phyloP scores from a whole-genome alignment of 805 yeast genomes.

The Candida sithepensis region DNA sequence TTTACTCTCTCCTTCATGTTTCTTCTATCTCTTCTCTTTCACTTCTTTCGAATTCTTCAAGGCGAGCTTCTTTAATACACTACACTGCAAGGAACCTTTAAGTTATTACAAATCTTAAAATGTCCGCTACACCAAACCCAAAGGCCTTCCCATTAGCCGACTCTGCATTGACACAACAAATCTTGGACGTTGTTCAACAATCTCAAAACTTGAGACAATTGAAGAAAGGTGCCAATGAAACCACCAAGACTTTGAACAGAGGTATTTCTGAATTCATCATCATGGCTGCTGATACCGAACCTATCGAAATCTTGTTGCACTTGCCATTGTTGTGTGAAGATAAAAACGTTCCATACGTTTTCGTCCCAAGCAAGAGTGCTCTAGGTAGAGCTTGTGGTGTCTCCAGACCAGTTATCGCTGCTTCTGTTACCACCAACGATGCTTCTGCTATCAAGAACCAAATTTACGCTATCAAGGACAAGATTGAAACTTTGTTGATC shows the following conservation, averaged over 20 bases:
- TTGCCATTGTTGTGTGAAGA: constrained; percentile 98
- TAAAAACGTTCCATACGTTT: constrained; percentile 98
- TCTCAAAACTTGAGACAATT: constrained; percentile 96
- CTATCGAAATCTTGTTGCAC: constrained; percentile 96
- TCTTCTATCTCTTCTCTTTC: not conserved
- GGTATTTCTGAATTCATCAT: constrained; percentile 99
- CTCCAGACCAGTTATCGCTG: constrained; percentile 98
- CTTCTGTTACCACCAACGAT: constrained; percentile 96
- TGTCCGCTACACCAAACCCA: constrained; percentile 92
- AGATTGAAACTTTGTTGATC: constrained; percentile 95
- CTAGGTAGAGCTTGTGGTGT: constrained; percentile 99
- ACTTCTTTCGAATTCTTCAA: constrained; percentile 12
- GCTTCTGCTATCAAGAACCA: constrained; percentile 97
- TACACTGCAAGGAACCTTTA: constrained; percentile 50
- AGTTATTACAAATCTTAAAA: constrained; percentile 23
- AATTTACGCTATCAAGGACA: constrained; percentile 96
- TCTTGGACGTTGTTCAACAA: constrained; percentile 96
- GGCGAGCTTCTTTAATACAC: constrained; percentile 35
- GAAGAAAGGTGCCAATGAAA: constrained; percentile 99
- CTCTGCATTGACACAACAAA: constrained; percentile 91
- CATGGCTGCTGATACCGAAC: constrained; percentile 99
- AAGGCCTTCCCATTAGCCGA: constrained; percentile 99
- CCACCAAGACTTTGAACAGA: constrained; percentile 98
- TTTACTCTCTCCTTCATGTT: not conserved
- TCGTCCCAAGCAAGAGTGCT: constrained; percentile 97